phyloP scores from a whole-genome alignment of 257 asterid genomes.

The Solanum chilense region DNA sequence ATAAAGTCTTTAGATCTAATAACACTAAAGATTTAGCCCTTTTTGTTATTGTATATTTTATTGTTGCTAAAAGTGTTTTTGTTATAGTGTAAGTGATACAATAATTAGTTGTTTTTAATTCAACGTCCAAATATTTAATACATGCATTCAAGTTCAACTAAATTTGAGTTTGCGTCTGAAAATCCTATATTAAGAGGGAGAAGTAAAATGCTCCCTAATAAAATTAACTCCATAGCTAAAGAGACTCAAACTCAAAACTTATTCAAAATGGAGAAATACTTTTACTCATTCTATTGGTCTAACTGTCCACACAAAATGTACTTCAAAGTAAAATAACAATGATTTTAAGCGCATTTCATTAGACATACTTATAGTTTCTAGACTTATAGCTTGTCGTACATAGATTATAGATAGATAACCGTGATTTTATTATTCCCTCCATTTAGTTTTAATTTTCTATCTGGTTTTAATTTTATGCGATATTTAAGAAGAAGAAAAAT shows the following conservation, averaged over 20 bases:
- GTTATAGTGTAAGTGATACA: background rate
- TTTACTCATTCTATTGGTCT: background rate
- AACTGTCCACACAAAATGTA: background rate
- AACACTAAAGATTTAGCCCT: no score
- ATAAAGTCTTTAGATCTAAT: background rate
- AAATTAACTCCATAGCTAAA: background rate
- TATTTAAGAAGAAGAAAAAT: background rate
- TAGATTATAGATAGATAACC: background rate
- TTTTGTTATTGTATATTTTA: background rate
- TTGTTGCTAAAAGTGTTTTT: background rate
- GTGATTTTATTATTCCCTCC: background rate
- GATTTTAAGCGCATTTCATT: background rate
- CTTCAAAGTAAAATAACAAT: background rate
- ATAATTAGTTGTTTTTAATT: no score
- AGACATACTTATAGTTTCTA: background rate
- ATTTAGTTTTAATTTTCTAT: background rate
- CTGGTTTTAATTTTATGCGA: background rate
- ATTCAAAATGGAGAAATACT: background rate
- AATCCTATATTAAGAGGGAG: background rate
- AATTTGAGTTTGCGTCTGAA: no score
- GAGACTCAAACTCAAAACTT: accelerated
- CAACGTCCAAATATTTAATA: no score
- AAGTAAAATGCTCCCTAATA: background rate
- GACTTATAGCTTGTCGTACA: background rate
- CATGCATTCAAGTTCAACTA: no score